These are phyloP conservation scores for Hyphodiscus sp. DNA, from an alignment of 2,329 filamentous ascomycete species.

Conservation along the genomic window DNA sequence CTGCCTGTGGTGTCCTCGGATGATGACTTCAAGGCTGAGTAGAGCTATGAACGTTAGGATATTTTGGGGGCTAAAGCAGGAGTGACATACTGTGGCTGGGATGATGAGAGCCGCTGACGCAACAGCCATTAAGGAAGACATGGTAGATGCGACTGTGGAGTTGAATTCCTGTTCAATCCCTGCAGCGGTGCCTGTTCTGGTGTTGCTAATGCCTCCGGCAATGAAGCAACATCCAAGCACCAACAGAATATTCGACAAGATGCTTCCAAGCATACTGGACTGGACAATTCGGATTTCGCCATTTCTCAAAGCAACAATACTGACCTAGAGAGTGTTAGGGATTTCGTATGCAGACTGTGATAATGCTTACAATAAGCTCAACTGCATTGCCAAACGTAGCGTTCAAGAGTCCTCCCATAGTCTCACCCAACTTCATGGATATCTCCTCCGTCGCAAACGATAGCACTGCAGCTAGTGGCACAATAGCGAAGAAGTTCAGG, in stretches of 20 bases:
- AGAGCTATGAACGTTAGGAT: slow-evolving; percentile 42
- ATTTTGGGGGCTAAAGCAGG: neutral
- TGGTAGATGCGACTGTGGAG: slow-evolving; percentile 71
- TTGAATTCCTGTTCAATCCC: slow-evolving; percentile 67
- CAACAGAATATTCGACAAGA: slow-evolving; percentile 87
- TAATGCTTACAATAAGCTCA: slow-evolving; percentile 44
- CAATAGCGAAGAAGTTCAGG: slow-evolving; percentile 54
- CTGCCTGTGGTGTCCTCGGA: slow-evolving; percentile 42
- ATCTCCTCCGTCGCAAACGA: slow-evolving; percentile 32
- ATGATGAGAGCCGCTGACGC: slow-evolving; percentile 73
- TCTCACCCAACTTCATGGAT: slow-evolving; percentile 50
- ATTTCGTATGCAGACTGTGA: neutral
- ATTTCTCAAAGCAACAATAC: slow-evolving; percentile 80
- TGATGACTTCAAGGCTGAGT: slow-evolving; percentile 51
- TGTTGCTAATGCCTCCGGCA: slow-evolving; percentile 60
- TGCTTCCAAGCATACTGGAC: slow-evolving; percentile 92
- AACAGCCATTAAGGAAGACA: slow-evolving; percentile 64
- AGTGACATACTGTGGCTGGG: slow-evolving; percentile 53
- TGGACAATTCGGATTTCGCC: slow-evolving; percentile 92
- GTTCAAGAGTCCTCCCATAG: slow-evolving; percentile 49
- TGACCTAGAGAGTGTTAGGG: slow-evolving; percentile 52
- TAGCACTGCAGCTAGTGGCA: slow-evolving; percentile 44
- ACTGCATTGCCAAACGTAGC: slow-evolving; percentile 45
- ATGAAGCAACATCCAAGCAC: slow-evolving; percentile 79
- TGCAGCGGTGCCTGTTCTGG: slow-evolving; percentile 19